Conservation (phyloP, 768 basidiomycete genomes). For the Lactifluus pinguis region DNA sequence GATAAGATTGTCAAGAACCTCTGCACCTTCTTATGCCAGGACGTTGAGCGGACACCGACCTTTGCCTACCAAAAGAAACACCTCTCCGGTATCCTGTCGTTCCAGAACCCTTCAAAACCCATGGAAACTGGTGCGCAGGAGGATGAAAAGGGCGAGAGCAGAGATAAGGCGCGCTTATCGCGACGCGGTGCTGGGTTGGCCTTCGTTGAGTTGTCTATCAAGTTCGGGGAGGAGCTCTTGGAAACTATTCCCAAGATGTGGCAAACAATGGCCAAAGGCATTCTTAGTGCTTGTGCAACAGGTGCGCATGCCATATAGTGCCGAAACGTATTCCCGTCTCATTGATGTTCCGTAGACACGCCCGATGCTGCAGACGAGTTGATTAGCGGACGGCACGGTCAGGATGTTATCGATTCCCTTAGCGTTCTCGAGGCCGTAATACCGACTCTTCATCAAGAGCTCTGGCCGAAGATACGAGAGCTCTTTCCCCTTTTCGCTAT, state of each 20-base stretch:
- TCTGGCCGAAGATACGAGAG: constrained; percentile 59
- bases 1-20: constrained; percentile 97
- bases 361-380: constrained; percentile 49
- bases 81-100: constrained; percentile 69
- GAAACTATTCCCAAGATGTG: constrained; percentile 88
- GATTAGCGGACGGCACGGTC: constrained; percentile 68
- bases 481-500: constrained; percentile 70
- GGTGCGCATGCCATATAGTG: constrained; percentile 37
- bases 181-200: constrained; percentile 81
- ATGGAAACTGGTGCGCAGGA: constrained; percentile 31
- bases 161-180: constrained; percentile 67
- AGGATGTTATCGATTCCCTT: constrained; percentile 87
- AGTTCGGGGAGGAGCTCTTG: constrained; percentile 66
- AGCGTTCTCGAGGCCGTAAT: constrained; percentile 81
- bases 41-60: constrained; percentile 80
- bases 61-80: constrained; percentile 61
- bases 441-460: constrained; percentile 59
- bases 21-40: constrained; percentile 93
- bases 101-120: constrained; percentile 37
- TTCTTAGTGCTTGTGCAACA: constrained; percentile 55
- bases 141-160: constrained; percentile 36
- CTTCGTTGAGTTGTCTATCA: constrained; percentile 64
- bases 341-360: constrained; percentile 24
- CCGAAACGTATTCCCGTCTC: neutral
- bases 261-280: constrained; percentile 80